A percentile compares a stretch with the other conserved stretches of the same genome.
Evolutionary conservation across 805 yeast species (phyloP).

Genomic region (Cyberlindnera xishuangbannaensis): DNA sequence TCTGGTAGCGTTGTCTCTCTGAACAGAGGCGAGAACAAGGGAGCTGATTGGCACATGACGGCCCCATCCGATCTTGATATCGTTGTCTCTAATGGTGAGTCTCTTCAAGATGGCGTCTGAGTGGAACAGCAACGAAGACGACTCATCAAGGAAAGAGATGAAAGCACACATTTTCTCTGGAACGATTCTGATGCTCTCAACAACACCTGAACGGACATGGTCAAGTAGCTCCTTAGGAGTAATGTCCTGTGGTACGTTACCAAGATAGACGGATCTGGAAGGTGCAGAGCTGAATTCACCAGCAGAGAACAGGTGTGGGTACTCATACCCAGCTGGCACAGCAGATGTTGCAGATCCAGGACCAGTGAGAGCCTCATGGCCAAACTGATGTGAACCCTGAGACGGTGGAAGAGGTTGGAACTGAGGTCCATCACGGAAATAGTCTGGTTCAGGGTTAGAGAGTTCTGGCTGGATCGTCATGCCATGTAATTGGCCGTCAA

Average conservation of each 20-base stretch:
- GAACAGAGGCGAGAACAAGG: conserved; percentile 67
- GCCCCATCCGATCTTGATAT: conserved; percentile 92
- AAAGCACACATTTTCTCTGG: conserved; percentile 87
- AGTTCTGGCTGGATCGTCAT: no score
- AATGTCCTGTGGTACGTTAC: conserved; percentile 78
- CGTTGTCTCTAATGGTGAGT: conserved; percentile 72
- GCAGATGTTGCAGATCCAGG: no score
- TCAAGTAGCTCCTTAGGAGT: conserved; percentile 78
- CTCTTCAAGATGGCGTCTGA: conserved; percentile 88
- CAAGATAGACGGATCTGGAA: conserved; percentile 84
- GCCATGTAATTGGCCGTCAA: no score
- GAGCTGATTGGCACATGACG: conserved; percentile 71
- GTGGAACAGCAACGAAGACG: conserved; percentile 84
- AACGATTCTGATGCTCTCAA: conserved; percentile 73
- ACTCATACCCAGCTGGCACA: conserved; percentile 1
- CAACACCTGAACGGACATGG: conserved; percentile 86
- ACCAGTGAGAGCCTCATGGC: conserved; percentile 1
- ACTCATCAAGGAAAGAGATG: conserved; percentile 82
- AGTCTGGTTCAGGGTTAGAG: no score
- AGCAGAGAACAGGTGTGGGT: conserved; percentile 7
- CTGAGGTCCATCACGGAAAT: no score
- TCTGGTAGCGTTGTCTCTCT: conserved; percentile 86
- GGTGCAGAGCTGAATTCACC: conserved; percentile 42
- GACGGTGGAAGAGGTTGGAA: no score
- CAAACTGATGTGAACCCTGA: conserved; percentile 2